Conservation (phyloP, 2,329 filamentous ascomycete genomes). For the Phialemonium atrogriseum region DNA sequence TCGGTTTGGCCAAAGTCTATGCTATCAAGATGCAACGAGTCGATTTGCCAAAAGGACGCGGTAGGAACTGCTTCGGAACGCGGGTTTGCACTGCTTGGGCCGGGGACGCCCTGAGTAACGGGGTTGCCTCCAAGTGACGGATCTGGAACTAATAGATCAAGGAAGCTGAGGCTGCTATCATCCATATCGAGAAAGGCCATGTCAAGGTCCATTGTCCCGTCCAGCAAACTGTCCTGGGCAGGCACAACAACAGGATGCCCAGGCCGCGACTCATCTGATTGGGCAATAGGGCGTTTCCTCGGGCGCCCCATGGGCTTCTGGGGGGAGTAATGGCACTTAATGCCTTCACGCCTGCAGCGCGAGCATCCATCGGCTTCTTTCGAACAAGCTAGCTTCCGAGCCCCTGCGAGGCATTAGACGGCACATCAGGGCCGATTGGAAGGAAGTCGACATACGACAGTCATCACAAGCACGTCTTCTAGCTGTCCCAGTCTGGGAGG, state of each 20-base stretch:
- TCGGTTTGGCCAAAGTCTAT: no score
- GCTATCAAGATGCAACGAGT: no score
- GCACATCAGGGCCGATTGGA: no score
- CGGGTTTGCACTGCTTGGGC: no score
- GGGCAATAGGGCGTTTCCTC: constrained; percentile 41
- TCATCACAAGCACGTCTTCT: constrained; percentile 60
- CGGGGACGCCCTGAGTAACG: no score
- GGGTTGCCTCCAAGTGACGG: no score
- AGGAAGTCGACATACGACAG: constrained; percentile 52
- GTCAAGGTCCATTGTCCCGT: constrained; percentile 22
- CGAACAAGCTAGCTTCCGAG: constrained; percentile 56
- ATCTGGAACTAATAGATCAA: constrained; percentile 26
- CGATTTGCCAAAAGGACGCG: no score
- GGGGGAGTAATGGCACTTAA: constrained; percentile 52
- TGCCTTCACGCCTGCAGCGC: constrained; percentile 48
- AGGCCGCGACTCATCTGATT: background rate
- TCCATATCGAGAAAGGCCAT: constrained; percentile 26
- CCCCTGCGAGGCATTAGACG: constrained; percentile 31
- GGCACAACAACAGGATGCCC: constrained; percentile 7
- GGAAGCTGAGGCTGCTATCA: constrained; percentile 22
- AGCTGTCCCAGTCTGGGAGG: constrained; percentile 12
- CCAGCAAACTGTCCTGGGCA: constrained; percentile 12
- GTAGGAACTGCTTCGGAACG: no score
- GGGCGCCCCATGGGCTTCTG: constrained; percentile 62
- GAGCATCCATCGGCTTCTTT: constrained; percentile 53